Evolutionary conservation across 305 asterid genomes (phyloP).

Genomic region (Rubia occidens): DNA sequence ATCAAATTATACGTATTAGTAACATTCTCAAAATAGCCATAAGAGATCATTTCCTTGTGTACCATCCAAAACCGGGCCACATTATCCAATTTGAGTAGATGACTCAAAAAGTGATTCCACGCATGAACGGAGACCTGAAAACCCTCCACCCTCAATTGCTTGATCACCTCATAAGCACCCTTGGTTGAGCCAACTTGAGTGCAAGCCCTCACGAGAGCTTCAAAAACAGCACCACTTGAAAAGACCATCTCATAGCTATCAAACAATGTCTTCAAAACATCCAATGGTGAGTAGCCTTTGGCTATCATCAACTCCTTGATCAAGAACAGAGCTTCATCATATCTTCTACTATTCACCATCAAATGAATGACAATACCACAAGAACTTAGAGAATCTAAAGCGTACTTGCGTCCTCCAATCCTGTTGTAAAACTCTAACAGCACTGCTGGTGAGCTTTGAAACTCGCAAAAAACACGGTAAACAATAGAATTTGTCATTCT

Average conservation of each 20-base stretch:
- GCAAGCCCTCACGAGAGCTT: conserved; percentile 59
- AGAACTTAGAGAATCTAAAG: conserved; percentile 36
- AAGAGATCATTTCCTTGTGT: conserved; percentile 49
- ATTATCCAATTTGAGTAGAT: conserved; percentile 48
- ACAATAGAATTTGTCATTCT: conserved; percentile 32
- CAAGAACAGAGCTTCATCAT: conserved; percentile 51
- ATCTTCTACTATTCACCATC: conserved; percentile 44
- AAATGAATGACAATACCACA: conserved; percentile 47
- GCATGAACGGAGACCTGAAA: conserved; percentile 48
- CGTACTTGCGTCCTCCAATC: conserved; percentile 26
- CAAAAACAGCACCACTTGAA: conserved; percentile 32
- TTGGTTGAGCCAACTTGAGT: conserved; percentile 52
- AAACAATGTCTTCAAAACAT: conserved; percentile 40
- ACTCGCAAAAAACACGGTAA: conserved; percentile 47
- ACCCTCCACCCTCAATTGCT: conserved; percentile 31
- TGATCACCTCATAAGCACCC: conserved; percentile 49
- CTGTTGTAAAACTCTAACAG: conserved; percentile 42
- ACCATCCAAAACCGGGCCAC: conserved; percentile 39
- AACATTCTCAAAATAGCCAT: conserved; percentile 52
- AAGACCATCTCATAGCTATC: conserved; percentile 15
- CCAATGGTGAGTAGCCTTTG: conserved; percentile 44
- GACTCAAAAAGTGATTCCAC: conserved; percentile 66
- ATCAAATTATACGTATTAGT: conserved; percentile 55
- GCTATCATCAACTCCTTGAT: conserved; percentile 48
- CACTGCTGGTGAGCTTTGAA: conserved; percentile 38